Base-by-base conservation (phyloP, 352 stramenopile species). In the Globisporangium nagaii region DNA sequence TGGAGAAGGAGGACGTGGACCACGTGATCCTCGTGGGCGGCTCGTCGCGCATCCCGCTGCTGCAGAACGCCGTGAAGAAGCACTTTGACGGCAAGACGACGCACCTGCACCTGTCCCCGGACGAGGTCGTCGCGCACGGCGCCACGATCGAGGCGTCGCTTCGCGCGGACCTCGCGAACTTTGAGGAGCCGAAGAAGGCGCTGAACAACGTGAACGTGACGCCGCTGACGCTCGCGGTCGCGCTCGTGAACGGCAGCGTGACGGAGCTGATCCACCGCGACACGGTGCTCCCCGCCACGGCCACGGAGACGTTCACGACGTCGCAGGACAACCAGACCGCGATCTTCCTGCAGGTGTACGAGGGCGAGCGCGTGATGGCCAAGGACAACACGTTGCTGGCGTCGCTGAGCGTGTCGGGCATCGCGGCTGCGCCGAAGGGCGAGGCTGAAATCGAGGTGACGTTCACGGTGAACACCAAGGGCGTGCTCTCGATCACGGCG, bases 41-140 rank as follows among this genome's bases (percentile, higher is more conserved):
- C 47, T 98, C 93, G 36, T 96, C 96, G 35, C 96, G 97, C 73
- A 99, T 99, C 67, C 97, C 97, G 53, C 98, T 99, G 70, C 67
- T 94, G 50, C 84, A 94, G 64, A 73, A 54, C 46, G 69, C 69
- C 30, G 62, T 95, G 31, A 89, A 90, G 68, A 90, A 89, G 65
- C 88, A 79, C 59, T 95, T 95, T 53, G 82, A 94, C 44, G 81
- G 80, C 63, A 89, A 88, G 63, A 84, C 79, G 48, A 81, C 84
- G 39, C 77, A 84, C 64, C 70, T 87, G 61, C 85, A 93, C 63
- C 70, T 96, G 54, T 91, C 89, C 42, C 87, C 89, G 3, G 91
- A 98, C 61, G 89, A 97, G 69, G 91, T 88, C 20, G 86, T 98
- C 22, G 88, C 89, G 13, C 87, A 90, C 62, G 91, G 91, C 53